A percentile compares a stretch with the other conserved stretches of the same genome.
These are phyloP conservation scores for Carallia pectinifolia DNA, from an alignment of 345 rosid species.

Conservation along the genomic window DNA sequence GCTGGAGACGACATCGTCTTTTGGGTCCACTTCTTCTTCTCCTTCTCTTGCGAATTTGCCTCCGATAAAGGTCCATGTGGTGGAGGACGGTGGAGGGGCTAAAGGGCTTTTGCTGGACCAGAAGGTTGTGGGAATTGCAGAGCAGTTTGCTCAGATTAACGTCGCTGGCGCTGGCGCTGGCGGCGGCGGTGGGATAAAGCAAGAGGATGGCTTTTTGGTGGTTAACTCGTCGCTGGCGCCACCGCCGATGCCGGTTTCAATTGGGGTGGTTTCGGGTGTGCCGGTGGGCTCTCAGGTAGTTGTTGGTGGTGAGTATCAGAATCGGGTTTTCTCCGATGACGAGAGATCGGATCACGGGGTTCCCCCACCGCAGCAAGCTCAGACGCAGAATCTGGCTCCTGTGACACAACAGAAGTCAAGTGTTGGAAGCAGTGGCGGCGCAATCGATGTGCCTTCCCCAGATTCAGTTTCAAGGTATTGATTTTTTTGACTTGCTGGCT, in stretches of 20 bases:
- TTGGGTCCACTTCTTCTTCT: conserved; percentile 90
- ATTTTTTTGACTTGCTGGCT: not conserved
- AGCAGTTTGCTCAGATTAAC: conserved; percentile 68
- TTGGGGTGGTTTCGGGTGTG: conserved; percentile 38
- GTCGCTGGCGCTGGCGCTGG: conserved; percentile 31
- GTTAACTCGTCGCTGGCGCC: conserved; percentile 53
- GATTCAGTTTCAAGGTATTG: conserved; percentile 88
- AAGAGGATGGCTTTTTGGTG: conserved; percentile 42
- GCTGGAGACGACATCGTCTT: conserved; percentile 84
- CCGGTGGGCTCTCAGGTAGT: conserved; percentile 32
- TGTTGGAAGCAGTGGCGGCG: conserved; percentile 29
- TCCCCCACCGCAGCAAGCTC: conserved; percentile 41
- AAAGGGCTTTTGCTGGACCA: conserved; percentile 42
- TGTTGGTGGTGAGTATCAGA: conserved; percentile 46
- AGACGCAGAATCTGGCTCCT: conserved; percentile 44
- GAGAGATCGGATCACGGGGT: conserved; percentile 89
- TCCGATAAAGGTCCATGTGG: conserved; percentile 76
- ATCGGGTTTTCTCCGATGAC: conserved; percentile 70
- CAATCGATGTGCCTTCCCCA: conserved; percentile 67
- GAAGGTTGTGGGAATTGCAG: conserved; percentile 69
- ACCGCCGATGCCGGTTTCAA: conserved; percentile 46
- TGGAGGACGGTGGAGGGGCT: conserved; percentile 41
- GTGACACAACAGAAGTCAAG: conserved; percentile 52
- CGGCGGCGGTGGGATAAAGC: conserved; percentile 31
- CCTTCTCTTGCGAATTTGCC: conserved; percentile 87